Evolutionary conservation across 2,329 filamentous ascomycete genomes (phyloP), one percentile per base, ranked within the genome.

Genomic region (Aspergillus pseudotamarii): DNA sequence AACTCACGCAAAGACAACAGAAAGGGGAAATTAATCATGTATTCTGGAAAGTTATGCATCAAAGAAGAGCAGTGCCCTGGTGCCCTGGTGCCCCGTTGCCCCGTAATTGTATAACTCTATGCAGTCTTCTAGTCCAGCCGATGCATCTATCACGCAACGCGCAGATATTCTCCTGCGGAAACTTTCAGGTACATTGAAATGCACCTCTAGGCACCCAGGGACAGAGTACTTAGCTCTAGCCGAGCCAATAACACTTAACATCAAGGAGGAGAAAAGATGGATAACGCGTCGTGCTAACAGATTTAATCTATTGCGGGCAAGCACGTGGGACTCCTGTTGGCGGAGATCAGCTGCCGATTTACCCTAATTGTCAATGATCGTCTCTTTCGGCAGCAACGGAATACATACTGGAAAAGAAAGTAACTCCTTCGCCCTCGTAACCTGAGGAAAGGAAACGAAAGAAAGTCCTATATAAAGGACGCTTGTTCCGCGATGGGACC

Each of bases 321-420:
- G 23, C 57, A 58, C 57, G 57, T 58, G 57, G 11, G 14, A 5
- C 28, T 32, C 12, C n/a, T 19, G 57, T 51, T 51, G 48, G 48
- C 19, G 48, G 48, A 51, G 28, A 51, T 51, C 48, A 51, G 28
- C 48, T 32, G 30, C 57, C 41, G 23, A 16, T 10, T 38, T 28
- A 34, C 53, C 53, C 53, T 38, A 41, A 56, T 19, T n/a, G 28
- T 48, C 57, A 58, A 38, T 28, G 50, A 55, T 59, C 32, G 53
- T 58, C 46, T n/a, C 19, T 6, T 21, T 59, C 23, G n/a, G 23
- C 36, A 16, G 1, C 23, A 11, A 6, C 16, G 10, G 23, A 41
- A 30, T 50, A 30, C 16, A 19, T n/a, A 0, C 46, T 30, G 6
- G 26, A 50, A 50, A 30, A 4, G 45, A 16, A 26, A 26, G 26